A percentile compares a stretch with the other conserved stretches of the same genome.
These are phyloP conservation scores for Plantago lanceolata DNA, from an alignment of 305 asterid species.

Conservation along the genomic window DNA sequence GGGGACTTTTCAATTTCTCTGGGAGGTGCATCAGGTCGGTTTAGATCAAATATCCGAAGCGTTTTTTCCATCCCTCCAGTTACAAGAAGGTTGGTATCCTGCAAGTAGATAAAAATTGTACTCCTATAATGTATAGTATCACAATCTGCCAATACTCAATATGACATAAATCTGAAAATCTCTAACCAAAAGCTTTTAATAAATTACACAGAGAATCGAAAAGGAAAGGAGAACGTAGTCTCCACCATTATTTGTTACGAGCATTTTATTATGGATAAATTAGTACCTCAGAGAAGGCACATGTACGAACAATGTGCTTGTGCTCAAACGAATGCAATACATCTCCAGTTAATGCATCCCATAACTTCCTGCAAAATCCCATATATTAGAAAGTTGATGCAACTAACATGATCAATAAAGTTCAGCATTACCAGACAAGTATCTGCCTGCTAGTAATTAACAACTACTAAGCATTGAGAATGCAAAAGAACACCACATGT, in stretches of 20 bases:
- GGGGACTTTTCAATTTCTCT: conserved; percentile 85
- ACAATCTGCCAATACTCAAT: neutral
- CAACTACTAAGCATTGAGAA: neutral
- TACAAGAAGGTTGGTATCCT: conserved; percentile 71
- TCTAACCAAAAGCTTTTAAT: neutral
- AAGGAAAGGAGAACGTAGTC: neutral
- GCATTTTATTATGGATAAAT: neutral
- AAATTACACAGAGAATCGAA: neutral
- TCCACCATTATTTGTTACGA: neutral
- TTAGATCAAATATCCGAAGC: conserved; percentile 73
- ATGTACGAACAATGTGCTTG: conserved; percentile 92
- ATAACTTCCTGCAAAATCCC: conserved; percentile 64
- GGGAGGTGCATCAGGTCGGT: conserved; percentile 81
- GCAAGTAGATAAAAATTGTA: conserved; percentile 19
- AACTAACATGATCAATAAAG: conserved; percentile 14
- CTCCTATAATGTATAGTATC: too few relatives aligned
- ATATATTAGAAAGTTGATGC: conserved; percentile 14
- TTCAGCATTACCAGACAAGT: too few relatives aligned
- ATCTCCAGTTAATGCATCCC: conserved; percentile 96
- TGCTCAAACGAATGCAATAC: conserved; percentile 90
- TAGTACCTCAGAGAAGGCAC: conserved; percentile 90
- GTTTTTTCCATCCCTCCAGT: conserved; percentile 89
- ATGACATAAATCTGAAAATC: neutral
- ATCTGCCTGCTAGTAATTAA: too few relatives aligned
- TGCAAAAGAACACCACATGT: neutral